Base-by-base conservation (phyloP, 2,329 filamentous ascomycete genomes). In the Diplodia intermedia region DNA sequence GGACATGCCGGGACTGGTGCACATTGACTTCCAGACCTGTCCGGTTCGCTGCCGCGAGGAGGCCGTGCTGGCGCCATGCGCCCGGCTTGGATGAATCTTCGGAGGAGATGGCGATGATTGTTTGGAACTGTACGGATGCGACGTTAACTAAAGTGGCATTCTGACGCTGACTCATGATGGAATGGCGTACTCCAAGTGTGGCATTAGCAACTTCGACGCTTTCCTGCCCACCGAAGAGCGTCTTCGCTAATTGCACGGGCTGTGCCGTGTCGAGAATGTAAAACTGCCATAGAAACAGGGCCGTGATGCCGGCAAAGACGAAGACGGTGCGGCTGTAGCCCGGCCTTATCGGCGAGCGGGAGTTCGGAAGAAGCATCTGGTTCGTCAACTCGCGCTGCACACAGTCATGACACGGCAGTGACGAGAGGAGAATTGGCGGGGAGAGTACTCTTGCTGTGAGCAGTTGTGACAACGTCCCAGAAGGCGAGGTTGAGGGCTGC, bases 101-200 rank as follows among this genome's bases (percentile, higher is more conserved):
- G 4, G 66, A 67, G 14, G 66, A 67, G 18, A 67, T 67, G 11
- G 66, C 66, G 47, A 67, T 67, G 53, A 67, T 54, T 18, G 55
- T 55, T 49, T 67, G 66, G 36, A 67, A 67, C 66, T 67, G 43
- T 23, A 18, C 14, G 26, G 7, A 56, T 20, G 47, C 14, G 12
- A 14, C 18, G 31, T 63, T 26, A 63, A 47, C 36, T 40, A 9
- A 20, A 18, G 29, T 14, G 53, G 31, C 18, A 23, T 62, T 49
- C 14, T 23, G 20, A 15, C 15, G 8, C 12, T 23, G 23, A 23
- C 15, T 14, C 12, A 6, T 15, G 4, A 18, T 40, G n/a, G 26
- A 43, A 31, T 38, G 7, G 40, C 55, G 15, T 67, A 62, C 66
- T 14, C 66, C 66, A 18, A 67, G 66, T 15, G 66, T 67, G 23